Evolutionary conservation across 208 protist genomes (phyloP).

Genomic region (Leishmania turanica): DNA sequence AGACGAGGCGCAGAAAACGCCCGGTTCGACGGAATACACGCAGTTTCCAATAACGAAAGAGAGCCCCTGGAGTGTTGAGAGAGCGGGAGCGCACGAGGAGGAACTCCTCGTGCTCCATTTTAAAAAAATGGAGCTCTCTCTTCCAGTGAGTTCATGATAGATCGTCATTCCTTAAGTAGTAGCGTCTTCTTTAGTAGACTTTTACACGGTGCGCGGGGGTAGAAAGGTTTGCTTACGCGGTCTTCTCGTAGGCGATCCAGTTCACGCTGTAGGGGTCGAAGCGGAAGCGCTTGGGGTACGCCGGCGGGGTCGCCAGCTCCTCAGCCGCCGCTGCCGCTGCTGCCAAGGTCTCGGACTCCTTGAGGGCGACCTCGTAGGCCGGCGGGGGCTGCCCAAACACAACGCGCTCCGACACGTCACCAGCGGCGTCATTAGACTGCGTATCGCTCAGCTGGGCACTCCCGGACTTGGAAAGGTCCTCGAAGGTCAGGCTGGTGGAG

Average conservation of each 20-base stretch:
- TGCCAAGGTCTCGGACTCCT: constrained; percentile 37
- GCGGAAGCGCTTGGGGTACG: constrained; percentile 85
- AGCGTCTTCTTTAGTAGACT: background rate
- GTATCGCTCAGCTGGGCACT: constrained; percentile 28
- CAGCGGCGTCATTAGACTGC: constrained; percentile 31
- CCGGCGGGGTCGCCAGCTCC: constrained; percentile 44
- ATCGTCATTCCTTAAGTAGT: constrained; percentile 3
- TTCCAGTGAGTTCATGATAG: constrained; percentile 4
- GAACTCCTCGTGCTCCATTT: background rate
- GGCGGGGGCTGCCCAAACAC: constrained; percentile 59
- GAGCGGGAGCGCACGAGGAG: background rate
- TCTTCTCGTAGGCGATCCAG: constrained; percentile 58
- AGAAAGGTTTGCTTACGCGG: constrained; percentile 13
- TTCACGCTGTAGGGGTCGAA: constrained; percentile 87
- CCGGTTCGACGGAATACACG: background rate
- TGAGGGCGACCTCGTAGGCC: constrained; percentile 63
- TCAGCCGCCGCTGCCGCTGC: constrained; percentile 4
- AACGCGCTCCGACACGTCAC: constrained; percentile 31
- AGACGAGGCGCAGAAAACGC: background rate
- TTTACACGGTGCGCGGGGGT: background rate
- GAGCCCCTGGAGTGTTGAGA: constrained; percentile 10
- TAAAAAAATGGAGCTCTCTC: background rate
- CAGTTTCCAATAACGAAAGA: background rate
- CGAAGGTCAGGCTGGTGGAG: constrained; percentile 21
- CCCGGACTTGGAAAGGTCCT: constrained; percentile 35